phyloP scores from a whole-genome alignment of 225 moss, liverwort and hornwort genomes.

The Anthoceros angustus region DNA sequence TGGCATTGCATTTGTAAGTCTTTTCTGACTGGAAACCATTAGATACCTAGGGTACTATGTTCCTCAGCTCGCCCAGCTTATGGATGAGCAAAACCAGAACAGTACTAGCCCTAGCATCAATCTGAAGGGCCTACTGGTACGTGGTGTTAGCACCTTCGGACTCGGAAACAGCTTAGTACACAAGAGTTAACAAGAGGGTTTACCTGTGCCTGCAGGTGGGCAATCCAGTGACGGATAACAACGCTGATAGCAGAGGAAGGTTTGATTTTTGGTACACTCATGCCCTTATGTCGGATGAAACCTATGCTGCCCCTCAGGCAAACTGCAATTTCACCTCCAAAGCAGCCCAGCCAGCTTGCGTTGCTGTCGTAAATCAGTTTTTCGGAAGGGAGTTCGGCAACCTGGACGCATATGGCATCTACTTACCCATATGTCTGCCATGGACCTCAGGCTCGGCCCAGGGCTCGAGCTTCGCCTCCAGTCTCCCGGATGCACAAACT shows the following conservation, averaged over 20 bases:
- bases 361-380: conserved; percentile 11
- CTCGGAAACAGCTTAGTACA: not conserved
- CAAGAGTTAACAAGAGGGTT: not conserved
- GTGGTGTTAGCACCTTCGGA: not conserved
- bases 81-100: not conserved
- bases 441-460: not conserved
- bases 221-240: conserved; percentile 34
- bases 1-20: not conserved
- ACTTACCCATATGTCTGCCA: conserved; percentile 16
- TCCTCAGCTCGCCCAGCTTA: not conserved
- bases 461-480: not conserved
- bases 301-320: conserved; percentile 20
- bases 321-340: conserved; percentile 23
- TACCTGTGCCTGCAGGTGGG: conserved; percentile 22
- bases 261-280: conserved; percentile 45
- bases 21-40: not conserved
- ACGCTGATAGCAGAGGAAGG: conserved; percentile 27
- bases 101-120: not conserved
- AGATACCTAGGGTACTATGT: not conserved
- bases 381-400: conserved; percentile 31
- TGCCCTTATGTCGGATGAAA: conserved; percentile 43
- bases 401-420: conserved; percentile 40
- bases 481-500: not conserved
- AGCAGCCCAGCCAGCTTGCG: conserved; percentile 13
- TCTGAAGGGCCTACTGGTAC: not conserved